phyloP scores from a whole-genome alignment of 2,329 filamentous ascomycete genomes.

The Cytospora piceae region DNA sequence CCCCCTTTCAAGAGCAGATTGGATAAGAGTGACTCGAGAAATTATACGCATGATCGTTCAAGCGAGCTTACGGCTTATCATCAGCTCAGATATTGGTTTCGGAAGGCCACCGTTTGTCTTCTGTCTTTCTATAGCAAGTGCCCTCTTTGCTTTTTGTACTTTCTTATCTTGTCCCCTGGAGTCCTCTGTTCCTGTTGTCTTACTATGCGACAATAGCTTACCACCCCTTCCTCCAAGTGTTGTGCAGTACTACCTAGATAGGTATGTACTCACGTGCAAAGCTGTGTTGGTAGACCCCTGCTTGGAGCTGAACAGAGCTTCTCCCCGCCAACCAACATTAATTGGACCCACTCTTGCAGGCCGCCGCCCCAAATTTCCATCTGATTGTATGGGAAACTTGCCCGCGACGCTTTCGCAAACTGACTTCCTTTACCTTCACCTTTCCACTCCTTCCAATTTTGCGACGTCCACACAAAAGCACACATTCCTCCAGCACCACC shows the following conservation, averaged over 20 bases:
- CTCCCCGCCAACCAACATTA: constrained; percentile 24
- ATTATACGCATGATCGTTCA: not conserved
- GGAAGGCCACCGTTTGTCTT: not conserved
- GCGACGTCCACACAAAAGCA: constrained; percentile 13
- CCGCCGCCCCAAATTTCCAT: constrained; percentile 16
- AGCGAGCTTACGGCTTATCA: not conserved
- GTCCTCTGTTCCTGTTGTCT: not conserved
- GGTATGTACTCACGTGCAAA: constrained; percentile 6
- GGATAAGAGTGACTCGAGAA: not conserved
- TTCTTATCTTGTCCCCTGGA: not conserved
- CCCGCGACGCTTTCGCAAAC: constrained; percentile 15
- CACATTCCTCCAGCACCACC: not conserved
- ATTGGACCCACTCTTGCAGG: constrained; percentile 23
- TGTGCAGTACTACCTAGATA: not conserved
- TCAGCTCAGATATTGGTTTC: not conserved
- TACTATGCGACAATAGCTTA: not conserved
- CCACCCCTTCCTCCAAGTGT: not conserved
- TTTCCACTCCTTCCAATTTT: constrained; percentile 10
- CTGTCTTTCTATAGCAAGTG: not conserved
- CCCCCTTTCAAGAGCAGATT: not conserved
- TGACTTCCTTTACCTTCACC: constrained; percentile 14
- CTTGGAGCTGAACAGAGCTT: constrained; percentile 22
- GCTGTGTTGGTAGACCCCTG: constrained; percentile 13
- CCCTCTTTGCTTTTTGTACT: not conserved
- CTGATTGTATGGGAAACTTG: constrained; percentile 21